Evolutionary conservation across 2,329 filamentous ascomycete species (phyloP).

Genomic region (Colletotrichum noveboracense): DNA sequence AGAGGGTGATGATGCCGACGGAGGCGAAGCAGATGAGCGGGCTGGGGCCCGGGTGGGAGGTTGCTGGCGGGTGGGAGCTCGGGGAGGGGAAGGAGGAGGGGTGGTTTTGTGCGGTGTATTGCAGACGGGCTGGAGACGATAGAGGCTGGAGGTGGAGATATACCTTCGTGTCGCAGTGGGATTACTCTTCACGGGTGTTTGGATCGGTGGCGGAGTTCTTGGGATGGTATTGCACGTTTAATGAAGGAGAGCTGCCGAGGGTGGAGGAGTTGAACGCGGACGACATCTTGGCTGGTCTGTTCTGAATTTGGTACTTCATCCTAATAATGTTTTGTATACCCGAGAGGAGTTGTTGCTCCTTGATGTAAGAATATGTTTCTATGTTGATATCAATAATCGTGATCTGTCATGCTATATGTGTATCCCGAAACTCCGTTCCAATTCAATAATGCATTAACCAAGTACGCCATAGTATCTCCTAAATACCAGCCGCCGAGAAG

Average conservation of each 20-base stretch:
- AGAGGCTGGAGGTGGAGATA: neutral
- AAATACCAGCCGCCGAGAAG: conserved; percentile 70
- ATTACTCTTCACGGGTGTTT: neutral
- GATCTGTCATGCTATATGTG: neutral
- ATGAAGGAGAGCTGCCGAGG: neutral
- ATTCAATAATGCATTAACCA: neutral
- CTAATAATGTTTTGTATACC: neutral
- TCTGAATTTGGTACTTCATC: neutral
- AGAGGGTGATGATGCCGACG: neutral
- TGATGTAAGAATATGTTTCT: neutral
- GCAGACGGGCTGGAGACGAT: neutral
- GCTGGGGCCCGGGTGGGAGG: neutral
- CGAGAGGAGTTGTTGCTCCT: neutral
- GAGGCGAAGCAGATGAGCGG: neutral
- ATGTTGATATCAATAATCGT: neutral
- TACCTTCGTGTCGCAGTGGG: neutral
- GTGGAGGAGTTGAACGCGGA: neutral
- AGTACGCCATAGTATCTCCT: neutral
- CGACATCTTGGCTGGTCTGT: neutral
- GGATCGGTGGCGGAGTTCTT: neutral
- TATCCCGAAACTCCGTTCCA: neutral
- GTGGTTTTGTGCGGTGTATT: neutral
- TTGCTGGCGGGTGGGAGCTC: neutral
- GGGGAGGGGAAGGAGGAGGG: neutral
- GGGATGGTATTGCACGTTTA: neutral